These are phyloP conservation scores for Globisporangium acanthophoron DNA, from an alignment of 352 stramenopile genomes.

Conservation along the genomic window DNA sequence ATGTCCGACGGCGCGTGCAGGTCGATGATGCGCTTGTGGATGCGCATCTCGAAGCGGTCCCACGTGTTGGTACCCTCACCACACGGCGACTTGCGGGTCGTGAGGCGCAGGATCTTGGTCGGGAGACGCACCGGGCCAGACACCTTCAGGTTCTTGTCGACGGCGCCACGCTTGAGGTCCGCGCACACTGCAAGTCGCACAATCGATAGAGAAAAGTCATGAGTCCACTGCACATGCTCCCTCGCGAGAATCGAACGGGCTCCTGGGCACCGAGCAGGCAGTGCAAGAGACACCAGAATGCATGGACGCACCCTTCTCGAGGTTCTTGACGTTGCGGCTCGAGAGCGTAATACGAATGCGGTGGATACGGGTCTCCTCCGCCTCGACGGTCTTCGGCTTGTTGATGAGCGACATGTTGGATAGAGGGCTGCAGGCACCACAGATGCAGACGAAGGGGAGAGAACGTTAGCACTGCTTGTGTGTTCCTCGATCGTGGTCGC, in stretches of 20 bases:
- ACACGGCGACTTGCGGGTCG: slow-evolving; percentile 98
- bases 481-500: neutral
- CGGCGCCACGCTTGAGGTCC: slow-evolving; percentile 96
- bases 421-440: slow-evolving; percentile 56
- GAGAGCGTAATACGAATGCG: slow-evolving; percentile 99
- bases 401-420: slow-evolving; percentile 86
- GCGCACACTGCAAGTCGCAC: slow-evolving; percentile 80
- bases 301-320: slow-evolving; percentile 91
- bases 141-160: slow-evolving; percentile 99
- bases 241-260: too few species aligned
- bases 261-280: too few species aligned
- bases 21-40: slow-evolving; percentile 99
- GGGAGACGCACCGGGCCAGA: slow-evolving; percentile 97
- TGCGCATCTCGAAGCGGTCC: slow-evolving; percentile 99
- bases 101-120: slow-evolving; percentile 98
- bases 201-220: neutral
- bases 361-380: slow-evolving; percentile 87
- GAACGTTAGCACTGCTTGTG: neutral
- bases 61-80: slow-evolving; percentile 99
- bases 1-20: slow-evolving; percentile 97
- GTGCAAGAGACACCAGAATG: neutral
- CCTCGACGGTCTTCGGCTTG: slow-evolving; percentile 85
- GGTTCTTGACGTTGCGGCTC: slow-evolving; percentile 98
- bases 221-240: neutral
- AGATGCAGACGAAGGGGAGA: neutral